These are phyloP conservation scores for Biscutella auriculata DNA, from an alignment of 441 rosid genomes.

Conservation along the genomic window DNA sequence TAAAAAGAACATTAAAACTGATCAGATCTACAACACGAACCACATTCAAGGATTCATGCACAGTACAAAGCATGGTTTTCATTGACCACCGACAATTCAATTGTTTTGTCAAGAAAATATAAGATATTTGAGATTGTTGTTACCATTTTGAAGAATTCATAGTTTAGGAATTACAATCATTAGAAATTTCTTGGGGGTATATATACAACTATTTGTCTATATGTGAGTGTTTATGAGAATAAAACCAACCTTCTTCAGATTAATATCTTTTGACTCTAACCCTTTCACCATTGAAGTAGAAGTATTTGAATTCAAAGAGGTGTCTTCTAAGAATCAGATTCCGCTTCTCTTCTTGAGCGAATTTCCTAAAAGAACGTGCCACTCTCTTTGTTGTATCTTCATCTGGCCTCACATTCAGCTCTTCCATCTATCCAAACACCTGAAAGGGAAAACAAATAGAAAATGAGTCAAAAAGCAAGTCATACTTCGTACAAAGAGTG, in stretches of 20 bases:
- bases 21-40: constrained; percentile 11
- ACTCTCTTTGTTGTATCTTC: constrained; percentile 61
- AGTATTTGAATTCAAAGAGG: constrained; percentile 51
- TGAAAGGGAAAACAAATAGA: not conserved
- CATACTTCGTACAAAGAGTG: not conserved
- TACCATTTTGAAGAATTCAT: not conserved
- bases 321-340: constrained; percentile 46
- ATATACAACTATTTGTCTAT: not conserved
- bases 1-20: not conserved
- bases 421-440: constrained; percentile 92
- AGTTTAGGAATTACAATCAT: not conserved
- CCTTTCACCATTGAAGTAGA: constrained; percentile 72
- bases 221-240: not conserved
- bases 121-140: not conserved
- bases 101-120: not conserved
- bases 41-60: constrained; percentile 15
- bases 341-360: constrained; percentile 49
- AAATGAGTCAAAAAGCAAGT: not conserved
- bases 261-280: constrained; percentile 50
- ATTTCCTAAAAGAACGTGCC: constrained; percentile 40
- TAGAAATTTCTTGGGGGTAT: not conserved
- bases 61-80: constrained; percentile 5
- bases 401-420: constrained; percentile 65
- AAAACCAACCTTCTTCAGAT: constrained; percentile 20
- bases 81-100: constrained; percentile 1